phyloP scores from a whole-genome alignment of 805 yeast species.

The Deakozyma indianensis region DNA sequence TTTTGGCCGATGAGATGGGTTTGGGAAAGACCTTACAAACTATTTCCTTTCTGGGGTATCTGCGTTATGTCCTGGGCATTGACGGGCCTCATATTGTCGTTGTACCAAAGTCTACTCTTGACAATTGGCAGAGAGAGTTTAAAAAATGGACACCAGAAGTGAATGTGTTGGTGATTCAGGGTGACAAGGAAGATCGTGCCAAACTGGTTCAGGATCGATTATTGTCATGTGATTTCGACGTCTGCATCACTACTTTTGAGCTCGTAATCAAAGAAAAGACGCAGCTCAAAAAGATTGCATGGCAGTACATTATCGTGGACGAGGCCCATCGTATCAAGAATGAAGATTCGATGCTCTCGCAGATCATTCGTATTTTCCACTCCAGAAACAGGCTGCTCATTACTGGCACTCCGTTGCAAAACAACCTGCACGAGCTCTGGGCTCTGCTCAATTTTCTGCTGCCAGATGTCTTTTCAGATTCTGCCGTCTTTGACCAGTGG shows the following conservation, averaged over 20 bases:
- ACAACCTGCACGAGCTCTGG: conserved; percentile 93
- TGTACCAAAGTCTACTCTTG: conserved; percentile 91
- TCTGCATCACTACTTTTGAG: conserved; percentile 80
- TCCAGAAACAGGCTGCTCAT: conserved; percentile 74
- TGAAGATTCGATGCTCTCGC: conserved; percentile 81
- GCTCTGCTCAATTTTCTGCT: conserved; percentile 77
- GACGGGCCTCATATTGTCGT: conserved; percentile 86
- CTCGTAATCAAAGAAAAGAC: conserved; percentile 84
- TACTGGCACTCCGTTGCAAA: conserved; percentile 94
- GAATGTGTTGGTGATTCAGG: conserved; percentile 69
- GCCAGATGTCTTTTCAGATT: conserved; percentile 92
- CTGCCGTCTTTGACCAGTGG: conserved; percentile 86
- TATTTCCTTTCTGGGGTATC: conserved; percentile 77
- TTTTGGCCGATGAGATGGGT: conserved; percentile 97
- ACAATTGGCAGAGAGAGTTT: conserved; percentile 94
- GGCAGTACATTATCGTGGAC: conserved; percentile 91
- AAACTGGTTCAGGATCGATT: conserved; percentile 43
- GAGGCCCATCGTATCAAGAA: conserved; percentile 96
- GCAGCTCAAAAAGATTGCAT: conserved; percentile 60
- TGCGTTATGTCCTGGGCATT: conserved; percentile 58
- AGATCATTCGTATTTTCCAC: conserved; percentile 76
- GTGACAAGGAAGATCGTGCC: conserved; percentile 65
- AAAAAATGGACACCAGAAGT: conserved; percentile 92
- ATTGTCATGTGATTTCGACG: conserved; percentile 69
- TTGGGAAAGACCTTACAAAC: conserved; percentile 93